These are phyloP conservation scores for Acacia crassicarpa DNA, from an alignment of 306 rosid species.

Conservation along the genomic window DNA sequence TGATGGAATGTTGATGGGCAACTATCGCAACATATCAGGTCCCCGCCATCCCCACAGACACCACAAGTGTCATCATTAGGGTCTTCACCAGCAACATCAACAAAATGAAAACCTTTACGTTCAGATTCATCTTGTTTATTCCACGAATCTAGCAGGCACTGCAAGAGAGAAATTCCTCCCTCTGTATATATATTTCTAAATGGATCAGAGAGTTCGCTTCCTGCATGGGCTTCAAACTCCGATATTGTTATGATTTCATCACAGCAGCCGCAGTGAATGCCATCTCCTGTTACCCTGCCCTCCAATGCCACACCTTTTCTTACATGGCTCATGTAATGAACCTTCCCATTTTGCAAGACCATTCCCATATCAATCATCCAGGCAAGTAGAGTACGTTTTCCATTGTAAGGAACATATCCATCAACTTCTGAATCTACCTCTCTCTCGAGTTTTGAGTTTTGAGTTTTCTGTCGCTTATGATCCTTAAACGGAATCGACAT, in stretches of 20 bases:
- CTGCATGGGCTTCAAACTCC: constrained; percentile 74
- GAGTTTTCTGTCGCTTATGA: constrained; percentile 52
- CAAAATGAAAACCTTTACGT: constrained; percentile 52
- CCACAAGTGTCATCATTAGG: constrained; percentile 98
- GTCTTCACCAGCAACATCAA: constrained; percentile 82
- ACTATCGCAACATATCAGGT: constrained; percentile 90
- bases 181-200: constrained; percentile 58
- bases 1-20: constrained; percentile 98
- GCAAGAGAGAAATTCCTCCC: constrained; percentile 71
- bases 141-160: constrained; percentile 90
- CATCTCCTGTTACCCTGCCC: constrained; percentile 76
- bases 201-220: constrained; percentile 56
- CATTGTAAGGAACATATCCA: constrained; percentile 73
- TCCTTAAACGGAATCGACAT: constrained; percentile 35
- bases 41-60: constrained; percentile 97
- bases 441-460: constrained; percentile 54
- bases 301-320: constrained; percentile 42
- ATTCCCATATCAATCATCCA: constrained; percentile 94
- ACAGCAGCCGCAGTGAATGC: constrained; percentile 87
- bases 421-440: constrained; percentile 64
- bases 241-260: constrained; percentile 52
- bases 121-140: constrained; percentile 76
- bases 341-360: constrained; percentile 62
- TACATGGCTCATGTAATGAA: constrained; percentile 51
- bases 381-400: constrained; percentile 78